Evolutionary conservation across 352 stramenopile species (phyloP).

Genomic region (Globisporangium perplexum): DNA sequence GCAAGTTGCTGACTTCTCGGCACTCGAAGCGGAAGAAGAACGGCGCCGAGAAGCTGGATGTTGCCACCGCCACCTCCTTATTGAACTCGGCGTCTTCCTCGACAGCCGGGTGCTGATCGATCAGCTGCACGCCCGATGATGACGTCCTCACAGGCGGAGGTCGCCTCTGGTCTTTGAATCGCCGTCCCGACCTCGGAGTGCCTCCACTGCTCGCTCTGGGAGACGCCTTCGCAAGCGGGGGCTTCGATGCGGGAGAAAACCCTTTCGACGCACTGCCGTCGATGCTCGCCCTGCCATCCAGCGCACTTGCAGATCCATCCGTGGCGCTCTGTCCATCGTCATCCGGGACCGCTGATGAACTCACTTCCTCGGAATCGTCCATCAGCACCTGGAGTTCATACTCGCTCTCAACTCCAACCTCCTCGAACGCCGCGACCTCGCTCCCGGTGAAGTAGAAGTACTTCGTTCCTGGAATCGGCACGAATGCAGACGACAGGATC

Average conservation of each 20-base stretch:
- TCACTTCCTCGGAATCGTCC: conserved; percentile 47
- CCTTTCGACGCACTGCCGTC: conserved; percentile 1
- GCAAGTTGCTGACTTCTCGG: conserved; percentile 37
- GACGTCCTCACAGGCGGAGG: conserved; percentile 24
- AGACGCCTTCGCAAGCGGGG: conserved; percentile 11
- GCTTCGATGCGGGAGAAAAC: conserved; percentile 13
- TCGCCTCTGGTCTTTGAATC: conserved; percentile 10
- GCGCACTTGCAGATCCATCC: not conserved
- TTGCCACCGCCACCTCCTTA: conserved; percentile 78
- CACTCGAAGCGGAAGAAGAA: conserved; percentile 87
- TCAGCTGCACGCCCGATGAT: conserved; percentile 14
- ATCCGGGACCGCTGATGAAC: conserved; percentile 18
- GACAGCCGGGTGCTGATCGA: conserved; percentile 28
- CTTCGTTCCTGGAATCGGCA: conserved; percentile 63
- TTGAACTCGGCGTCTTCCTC: conserved; percentile 81
- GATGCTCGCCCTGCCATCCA: not conserved
- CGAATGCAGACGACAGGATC: conserved; percentile 56
- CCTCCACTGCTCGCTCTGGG: conserved; percentile 1
- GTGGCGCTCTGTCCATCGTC: conserved; percentile 3
- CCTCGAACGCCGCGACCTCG: conserved; percentile 50
- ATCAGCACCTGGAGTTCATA: conserved; percentile 60
- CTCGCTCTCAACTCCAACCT: conserved; percentile 38
- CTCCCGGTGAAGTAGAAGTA: conserved; percentile 83
- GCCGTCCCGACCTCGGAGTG: not conserved
- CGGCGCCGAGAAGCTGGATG: conserved; percentile 74